Conservation (phyloP, 352 stramenopile species). For the Thalassiosira mediterranea region DNA sequence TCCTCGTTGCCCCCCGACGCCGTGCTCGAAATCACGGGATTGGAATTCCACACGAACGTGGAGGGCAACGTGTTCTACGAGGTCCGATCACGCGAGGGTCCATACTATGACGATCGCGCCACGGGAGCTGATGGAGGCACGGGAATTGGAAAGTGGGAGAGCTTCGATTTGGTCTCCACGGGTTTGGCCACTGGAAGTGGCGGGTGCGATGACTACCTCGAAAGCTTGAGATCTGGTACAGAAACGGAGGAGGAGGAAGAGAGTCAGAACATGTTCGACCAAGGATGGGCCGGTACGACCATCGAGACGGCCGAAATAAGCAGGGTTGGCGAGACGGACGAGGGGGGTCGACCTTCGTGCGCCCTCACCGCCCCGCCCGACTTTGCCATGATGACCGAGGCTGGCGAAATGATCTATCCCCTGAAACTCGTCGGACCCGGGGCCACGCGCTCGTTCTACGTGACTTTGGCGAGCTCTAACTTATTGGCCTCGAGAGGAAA, state of each 20-base stretch:
- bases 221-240: neutral
- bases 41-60: conserved; percentile 29
- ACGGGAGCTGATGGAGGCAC: neutral
- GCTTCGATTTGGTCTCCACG: conserved; percentile 6
- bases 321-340: neutral
- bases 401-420: neutral
- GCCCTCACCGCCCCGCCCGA: conserved; percentile 12
- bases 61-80: conserved; percentile 23
- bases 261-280: neutral
- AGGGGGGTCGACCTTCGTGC: conserved; percentile 7
- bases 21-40: conserved; percentile 21
- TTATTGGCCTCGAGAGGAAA: neutral
- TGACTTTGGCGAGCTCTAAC: conserved; percentile 26
- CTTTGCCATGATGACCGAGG: conserved; percentile 3
- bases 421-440: conserved; percentile 1
- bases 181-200: conserved; percentile 6
- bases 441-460: conserved; percentile 21
- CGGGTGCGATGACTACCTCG: neutral
- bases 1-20: neutral
- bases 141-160: conserved; percentile 5
- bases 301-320: neutral
- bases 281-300: neutral
- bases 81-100: conserved; percentile 15
- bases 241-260: neutral
- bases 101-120: conserved; percentile 2